These are phyloP conservation scores for Protomyces arabidopsidicola DNA, from an alignment of 1,139 yeast genomes.

Conservation along the genomic window DNA sequence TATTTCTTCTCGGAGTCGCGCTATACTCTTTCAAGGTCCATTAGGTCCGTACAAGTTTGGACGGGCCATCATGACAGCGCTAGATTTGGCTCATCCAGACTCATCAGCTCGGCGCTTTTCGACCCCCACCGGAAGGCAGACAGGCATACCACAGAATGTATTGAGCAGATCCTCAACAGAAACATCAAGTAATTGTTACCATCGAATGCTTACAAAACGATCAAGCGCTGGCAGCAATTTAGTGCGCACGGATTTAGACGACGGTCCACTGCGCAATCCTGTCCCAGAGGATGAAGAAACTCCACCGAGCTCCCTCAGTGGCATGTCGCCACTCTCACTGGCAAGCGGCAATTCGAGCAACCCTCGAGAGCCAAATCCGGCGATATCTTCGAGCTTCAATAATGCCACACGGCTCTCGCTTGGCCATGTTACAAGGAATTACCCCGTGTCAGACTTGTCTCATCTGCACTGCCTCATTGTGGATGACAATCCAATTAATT, in stretches of 20 bases:
- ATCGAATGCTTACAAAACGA: neutral
- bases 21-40: conserved; percentile 1
- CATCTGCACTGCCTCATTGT: conserved; percentile 3
- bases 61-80: conserved; percentile 4
- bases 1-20: neutral
- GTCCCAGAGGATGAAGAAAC: too few relatives aligned
- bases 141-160: neutral
- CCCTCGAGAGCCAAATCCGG: neutral
- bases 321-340: neutral
- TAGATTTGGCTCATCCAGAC: neutral
- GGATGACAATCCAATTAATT: conserved; percentile 18
- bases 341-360: too few relatives aligned
- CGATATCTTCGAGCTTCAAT: neutral
- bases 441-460: neutral
- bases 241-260: neutral
- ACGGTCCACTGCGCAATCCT: too few relatives aligned
- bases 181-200: neutral
- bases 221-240: neutral
- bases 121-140: too few relatives aligned
- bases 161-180: neutral
- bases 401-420: neutral
- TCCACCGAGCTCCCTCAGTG: too few relatives aligned
- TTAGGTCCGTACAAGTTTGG: conserved; percentile 8
- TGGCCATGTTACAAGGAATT: neutral
- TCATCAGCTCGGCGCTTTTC: neutral